These are phyloP conservation scores for Talaromyces stipitatus DNA, from an alignment of 495 filamentous ascomycete species.

Conservation along the genomic window DNA sequence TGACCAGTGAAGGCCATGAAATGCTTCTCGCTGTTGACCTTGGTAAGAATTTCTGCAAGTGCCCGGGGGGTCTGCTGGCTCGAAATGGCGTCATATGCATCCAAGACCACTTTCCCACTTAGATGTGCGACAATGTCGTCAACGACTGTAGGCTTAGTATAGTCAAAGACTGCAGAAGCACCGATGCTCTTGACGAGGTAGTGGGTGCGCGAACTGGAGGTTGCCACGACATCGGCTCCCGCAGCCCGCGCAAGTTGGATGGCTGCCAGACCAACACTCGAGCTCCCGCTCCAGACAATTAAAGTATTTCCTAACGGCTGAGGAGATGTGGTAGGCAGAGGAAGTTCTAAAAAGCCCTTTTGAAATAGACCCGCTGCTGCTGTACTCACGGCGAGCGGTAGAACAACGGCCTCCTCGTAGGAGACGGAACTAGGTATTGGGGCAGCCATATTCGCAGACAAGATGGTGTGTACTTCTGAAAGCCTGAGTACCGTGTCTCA, in stretches of 20 bases:
- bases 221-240: conserved; percentile 51
- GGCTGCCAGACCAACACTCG: conserved; percentile 49
- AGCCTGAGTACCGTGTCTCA: no score
- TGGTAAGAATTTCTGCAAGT: no score
- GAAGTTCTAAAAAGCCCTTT: conserved; percentile 28
- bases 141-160: conserved; percentile 25
- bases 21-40: no score
- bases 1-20: no score
- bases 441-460: conserved; percentile 24
- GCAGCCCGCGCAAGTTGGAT: conserved; percentile 55
- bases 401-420: conserved; percentile 38
- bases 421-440: conserved; percentile 37
- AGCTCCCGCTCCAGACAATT: conserved; percentile 53
- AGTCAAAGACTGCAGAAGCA: conserved; percentile 50
- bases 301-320: conserved; percentile 31
- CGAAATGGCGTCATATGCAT: no score
- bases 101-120: no score
- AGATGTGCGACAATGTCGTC: conserved; percentile 14
- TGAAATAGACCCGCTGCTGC: conserved; percentile 45
- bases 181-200: conserved; percentile 44
- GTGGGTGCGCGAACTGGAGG: conserved; percentile 46
- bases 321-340: conserved; percentile 17
- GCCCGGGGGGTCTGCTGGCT: no score
- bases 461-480: conserved; percentile 42
- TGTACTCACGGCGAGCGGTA: conserved; percentile 49